Base-by-base conservation (phyloP, 2,329 filamentous ascomycete species). In the Alternaria longipes region DNA sequence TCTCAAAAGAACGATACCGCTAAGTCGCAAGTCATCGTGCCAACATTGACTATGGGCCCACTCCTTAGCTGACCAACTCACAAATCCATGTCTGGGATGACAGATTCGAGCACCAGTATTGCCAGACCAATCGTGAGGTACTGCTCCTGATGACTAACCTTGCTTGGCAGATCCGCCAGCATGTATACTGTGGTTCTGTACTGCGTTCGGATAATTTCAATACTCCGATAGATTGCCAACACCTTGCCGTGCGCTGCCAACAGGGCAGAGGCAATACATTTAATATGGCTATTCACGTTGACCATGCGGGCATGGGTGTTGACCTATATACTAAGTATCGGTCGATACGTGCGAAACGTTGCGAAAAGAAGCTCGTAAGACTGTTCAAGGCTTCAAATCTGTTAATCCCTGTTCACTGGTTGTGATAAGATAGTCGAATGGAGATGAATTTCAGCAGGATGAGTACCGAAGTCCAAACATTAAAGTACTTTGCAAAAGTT, bases 141-240 rank as follows among this genome's bases (percentile, higher is more conserved):
- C 40, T 18, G 30, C 44, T 40, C 14, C 20, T 40, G 30, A 18
- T 9, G 28, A 36, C 9, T 52, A 38, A 55, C 40, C 36, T 56
- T 56, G 47, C 45, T 40, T 56, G 41, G 49, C 63, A 64, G 59
- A 56, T 54, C 28, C 11, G 38, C 53, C 61, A 44, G 34, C 32
- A 50, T 28, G 52, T 51, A 28, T 34, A 36, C 24, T 18, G 32
- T 60, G 45, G n/a, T 18, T n/a, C 30, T 61, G 57, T 59, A 55
- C 54, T 56, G 22, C 55, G 41, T 61, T 54, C 24, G 62, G 59
- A 57, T 30, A 53, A 56, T 61, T 63, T 44, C 59, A 61, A 66
- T 68, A 64, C 49, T 56, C 44, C 53, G 52, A 54, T 65, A 65
- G 8, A 68, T 62, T 66, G 57, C 50, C 28, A 30, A 30, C 28